Evolutionary conservation across 176 grass and related monocot species (phyloP), one percentile per base, ranked within the genome.

Genomic region (Luzula sylvatica): DNA sequence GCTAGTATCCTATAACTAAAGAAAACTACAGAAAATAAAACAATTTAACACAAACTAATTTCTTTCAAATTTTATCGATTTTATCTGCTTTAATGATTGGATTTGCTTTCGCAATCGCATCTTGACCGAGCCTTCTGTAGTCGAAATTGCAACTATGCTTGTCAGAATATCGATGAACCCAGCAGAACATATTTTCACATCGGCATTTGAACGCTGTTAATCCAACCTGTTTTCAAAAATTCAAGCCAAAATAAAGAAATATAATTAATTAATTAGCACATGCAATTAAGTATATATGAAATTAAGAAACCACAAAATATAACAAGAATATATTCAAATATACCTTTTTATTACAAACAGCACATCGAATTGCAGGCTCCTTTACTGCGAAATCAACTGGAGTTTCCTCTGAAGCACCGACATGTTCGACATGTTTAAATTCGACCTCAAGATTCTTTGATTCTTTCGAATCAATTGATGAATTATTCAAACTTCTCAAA

Each of bases 111-210:
- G 70, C 61, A 55, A 86, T 86, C 50, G 77, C 73, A 28, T 75
- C 76, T 61, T 75, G 65, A 7, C 76, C 76, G 45, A 72, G 56
- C 17, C 47, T 72, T 72, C 54, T 72, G 65, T 85, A 93, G 48
- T 78, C 65, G 55, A 52, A 93, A 53, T 61, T 42, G 68, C 72
- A 90, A 61, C 12, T 28, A 52, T 92, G 76, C 68, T 78, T 62
- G 16, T 92, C 80, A 3, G 72, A 74, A 70, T 84, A 81, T 46
- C 72, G 68, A 56, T 92, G 86, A 25, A 46, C 48, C 14, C 68
- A 78, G 65, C 80, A 92, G 68, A 84, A 92, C 42, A 80, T 50
- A 55, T 75, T 74, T 15, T 73, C 86, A 23, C 86, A 92, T 21
- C 80, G 72, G 68, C 76, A 92, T 56, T 72, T 68, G 50, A 90